A percentile compares a stretch with the other conserved stretches of the same genome.
These are phyloP conservation scores for Cladosporium sp. DNA, from an alignment of 2,329 filamentous ascomycete species.

Conservation along the genomic window DNA sequence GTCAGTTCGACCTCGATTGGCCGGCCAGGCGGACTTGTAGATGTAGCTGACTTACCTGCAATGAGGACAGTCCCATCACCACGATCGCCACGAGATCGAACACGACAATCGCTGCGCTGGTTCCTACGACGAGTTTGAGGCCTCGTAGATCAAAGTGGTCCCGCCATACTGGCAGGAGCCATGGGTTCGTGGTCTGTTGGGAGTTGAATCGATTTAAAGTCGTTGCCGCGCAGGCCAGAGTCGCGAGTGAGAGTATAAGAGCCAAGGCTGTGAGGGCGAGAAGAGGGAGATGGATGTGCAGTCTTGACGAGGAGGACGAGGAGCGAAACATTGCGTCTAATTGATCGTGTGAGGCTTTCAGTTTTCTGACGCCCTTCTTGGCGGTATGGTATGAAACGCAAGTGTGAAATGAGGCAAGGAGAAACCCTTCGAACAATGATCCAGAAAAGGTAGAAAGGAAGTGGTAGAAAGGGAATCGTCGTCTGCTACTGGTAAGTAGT, in stretches of 20 bases:
- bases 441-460: neutral
- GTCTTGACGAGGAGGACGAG: neutral
- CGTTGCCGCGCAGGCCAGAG: constrained; percentile 41
- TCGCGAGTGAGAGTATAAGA: constrained; percentile 37
- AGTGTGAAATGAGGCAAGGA: neutral
- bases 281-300: constrained; percentile 21
- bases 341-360: too few relatives aligned
- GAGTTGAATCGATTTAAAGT: constrained; percentile 41
- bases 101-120: constrained; percentile 34
- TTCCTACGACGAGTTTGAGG: constrained; percentile 39
- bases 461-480: neutral
- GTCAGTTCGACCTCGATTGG: too few relatives aligned
- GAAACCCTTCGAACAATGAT: neutral
- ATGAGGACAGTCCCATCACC: constrained; percentile 19
- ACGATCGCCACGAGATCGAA: constrained; percentile 35
- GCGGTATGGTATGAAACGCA: too few relatives aligned
- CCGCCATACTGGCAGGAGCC: constrained; percentile 47
- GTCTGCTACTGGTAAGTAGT: neutral
- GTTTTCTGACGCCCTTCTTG: too few relatives aligned
- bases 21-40: too few relatives aligned
- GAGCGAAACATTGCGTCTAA: constrained; percentile 11
- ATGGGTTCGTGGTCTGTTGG: constrained; percentile 40
- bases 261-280: constrained; percentile 25
- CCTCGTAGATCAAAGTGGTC: constrained; percentile 44
- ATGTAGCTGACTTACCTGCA: neutral